phyloP scores from a whole-genome alignment of 2,329 filamentous ascomycete species.

The Arthroderma sp. region DNA sequence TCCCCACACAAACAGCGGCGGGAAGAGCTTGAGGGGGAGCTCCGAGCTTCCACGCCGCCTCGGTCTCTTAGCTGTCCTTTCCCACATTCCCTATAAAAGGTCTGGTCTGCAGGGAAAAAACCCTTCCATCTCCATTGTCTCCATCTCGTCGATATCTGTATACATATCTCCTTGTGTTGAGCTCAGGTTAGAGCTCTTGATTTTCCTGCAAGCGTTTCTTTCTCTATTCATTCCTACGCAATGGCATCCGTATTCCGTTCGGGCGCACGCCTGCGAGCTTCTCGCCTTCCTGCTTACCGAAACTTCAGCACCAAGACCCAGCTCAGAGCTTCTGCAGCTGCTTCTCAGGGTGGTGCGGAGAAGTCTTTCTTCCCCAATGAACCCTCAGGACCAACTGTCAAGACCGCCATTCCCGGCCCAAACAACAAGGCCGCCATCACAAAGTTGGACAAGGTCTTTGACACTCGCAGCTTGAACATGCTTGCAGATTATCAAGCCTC shows the following conservation, averaged over 20 bases:
- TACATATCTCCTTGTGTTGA: background rate
- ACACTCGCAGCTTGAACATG: slow-evolving; percentile 77
- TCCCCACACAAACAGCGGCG: too few species aligned
- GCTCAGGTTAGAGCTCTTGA: background rate
- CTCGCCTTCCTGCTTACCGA: slow-evolving; percentile 2
- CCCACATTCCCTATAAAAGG: too few species aligned
- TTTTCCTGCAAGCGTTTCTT: background rate
- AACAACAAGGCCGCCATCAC: slow-evolving; percentile 55
- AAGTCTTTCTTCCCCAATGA: slow-evolving; percentile 46
- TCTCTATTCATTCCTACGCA: slow-evolving; percentile 2
- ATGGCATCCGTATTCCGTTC: slow-evolving; percentile 28
- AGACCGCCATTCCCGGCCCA: slow-evolving; percentile 59
- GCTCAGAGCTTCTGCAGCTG: slow-evolving; percentile 4
- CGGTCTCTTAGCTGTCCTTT: too few species aligned
- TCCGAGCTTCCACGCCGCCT: too few species aligned
- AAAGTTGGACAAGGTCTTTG: slow-evolving; percentile 66
- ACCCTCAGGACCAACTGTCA: slow-evolving; percentile 41
- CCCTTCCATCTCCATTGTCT: too few species aligned
- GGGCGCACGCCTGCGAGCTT: slow-evolving; percentile 21
- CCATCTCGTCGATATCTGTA: too few species aligned
- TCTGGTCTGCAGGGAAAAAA: too few species aligned
- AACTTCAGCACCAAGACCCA: slow-evolving; percentile 5
- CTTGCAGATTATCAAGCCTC: slow-evolving; percentile 62
- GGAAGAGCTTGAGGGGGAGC: too few species aligned
- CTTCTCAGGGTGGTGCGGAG: slow-evolving; percentile 16